Base-by-base conservation (phyloP, 2,329 filamentous ascomycete species). In the Penicillium hordei region DNA sequence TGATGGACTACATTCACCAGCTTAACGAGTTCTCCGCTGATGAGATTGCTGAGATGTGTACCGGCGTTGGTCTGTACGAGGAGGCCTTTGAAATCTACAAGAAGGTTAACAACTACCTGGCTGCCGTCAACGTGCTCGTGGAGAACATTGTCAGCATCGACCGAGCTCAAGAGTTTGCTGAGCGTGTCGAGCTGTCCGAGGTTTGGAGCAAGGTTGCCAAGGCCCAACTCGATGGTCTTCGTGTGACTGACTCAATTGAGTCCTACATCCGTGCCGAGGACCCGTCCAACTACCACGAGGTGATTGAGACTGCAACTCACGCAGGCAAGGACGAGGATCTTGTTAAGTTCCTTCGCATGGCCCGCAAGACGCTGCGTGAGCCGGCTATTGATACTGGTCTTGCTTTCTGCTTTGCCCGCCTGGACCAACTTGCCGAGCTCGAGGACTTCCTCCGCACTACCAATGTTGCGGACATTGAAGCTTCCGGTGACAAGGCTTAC, bases 201-300 rank as follows among this genome's bases (percentile, higher is more conserved):
- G 94, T 99, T 27, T 99, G 94, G 94, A 97, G 93, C 81, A 93
- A 90, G 80, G 93, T 99, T 66, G 94, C 91, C 63, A 99, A 99
- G 82, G 93, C 94, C 55, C 94, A 99, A 79, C 85, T 99, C 57
- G 94, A 99, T 73, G 94, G 94, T 66, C 87, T 99, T 38, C 91
- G 94, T 60, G 88, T 99, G 31, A 87, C 87, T 51, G 94, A 99
- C 78, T 87, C 91, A 43, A 96, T 99, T 65, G 92, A 96, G 60
- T 97, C 94, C 0, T 99, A 99, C 78, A 96, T 99, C 74, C 93
- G 93, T 74, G 94, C 94, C 34, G 85, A 89, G 62, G 94, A 99
- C 70, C 89, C 95, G 34, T 89, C 87, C 67, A 99, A 99, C 81
- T 95, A 95, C 78, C 81, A 85, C 49, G 95, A 99, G 76, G 94